Evolutionary conservation across 2,329 filamentous ascomycete genomes (phyloP).

Genomic region (Mycosphaerella sp.): DNA sequence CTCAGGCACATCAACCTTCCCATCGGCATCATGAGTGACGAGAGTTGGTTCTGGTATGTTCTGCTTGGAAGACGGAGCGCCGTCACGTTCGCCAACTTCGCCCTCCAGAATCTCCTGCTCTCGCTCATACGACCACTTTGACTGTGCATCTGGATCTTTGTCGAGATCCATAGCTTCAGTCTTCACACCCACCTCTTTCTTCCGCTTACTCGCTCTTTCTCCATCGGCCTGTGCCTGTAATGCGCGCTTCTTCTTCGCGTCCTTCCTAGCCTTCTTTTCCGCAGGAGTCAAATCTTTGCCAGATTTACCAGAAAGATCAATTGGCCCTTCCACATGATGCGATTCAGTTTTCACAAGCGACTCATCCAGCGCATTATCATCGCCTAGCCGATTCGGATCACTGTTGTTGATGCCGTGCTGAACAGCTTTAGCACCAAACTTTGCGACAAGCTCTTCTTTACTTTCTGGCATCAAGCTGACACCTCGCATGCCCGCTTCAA

Average conservation of each 20-base stretch:
- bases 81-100: conserved; percentile 36
- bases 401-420: conserved; percentile 5
- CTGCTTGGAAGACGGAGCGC: conserved; percentile 29
- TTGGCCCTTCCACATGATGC: conserved; percentile 9
- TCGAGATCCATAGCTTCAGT: conserved; percentile 10
- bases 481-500: conserved; percentile 48
- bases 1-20: conserved; percentile 18
- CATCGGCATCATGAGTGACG: conserved; percentile 23
- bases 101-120: conserved; percentile 38
- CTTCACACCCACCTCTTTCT: conserved; percentile 19
- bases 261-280: conserved; percentile 14
- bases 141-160: conserved; percentile 34
- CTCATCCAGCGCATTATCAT: conserved; percentile 23
- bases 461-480: conserved; percentile 45
- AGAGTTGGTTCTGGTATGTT: conserved; percentile 29
- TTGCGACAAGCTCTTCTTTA: conserved; percentile 32
- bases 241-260: conserved; percentile 14
- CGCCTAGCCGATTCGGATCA: conserved; percentile 18
- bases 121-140: conserved; percentile 40
- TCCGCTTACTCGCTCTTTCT: conserved; percentile 16
- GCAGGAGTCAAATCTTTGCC: conserved; percentile 7
- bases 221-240: not conserved
- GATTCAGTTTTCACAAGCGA: conserved; percentile 5
- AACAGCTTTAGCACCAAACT: conserved; percentile 35
- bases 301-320: conserved; percentile 9